Conservation (phyloP, 805 yeast genomes). For the Cyberlindnera misumaiensis region DNA sequence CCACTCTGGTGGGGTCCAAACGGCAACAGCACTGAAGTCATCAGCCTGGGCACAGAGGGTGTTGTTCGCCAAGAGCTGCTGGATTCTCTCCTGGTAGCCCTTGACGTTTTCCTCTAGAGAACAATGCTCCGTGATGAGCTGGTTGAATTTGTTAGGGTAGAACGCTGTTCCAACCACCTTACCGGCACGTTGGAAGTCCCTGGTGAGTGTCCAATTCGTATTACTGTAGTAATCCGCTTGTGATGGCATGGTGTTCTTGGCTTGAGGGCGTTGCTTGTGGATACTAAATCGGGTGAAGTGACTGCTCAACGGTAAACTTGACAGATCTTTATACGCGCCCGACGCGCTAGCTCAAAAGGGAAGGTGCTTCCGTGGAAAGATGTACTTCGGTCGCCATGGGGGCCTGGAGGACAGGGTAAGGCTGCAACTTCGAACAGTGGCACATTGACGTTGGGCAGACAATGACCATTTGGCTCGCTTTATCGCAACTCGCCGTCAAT, state of each 20-base stretch:
- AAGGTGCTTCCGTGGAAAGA: too few relatives aligned
- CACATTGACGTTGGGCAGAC: too few relatives aligned
- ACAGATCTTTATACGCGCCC: too few relatives aligned
- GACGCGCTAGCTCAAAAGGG: too few relatives aligned
- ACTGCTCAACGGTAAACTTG: too few relatives aligned
- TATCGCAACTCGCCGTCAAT: too few relatives aligned
- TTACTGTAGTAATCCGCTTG: not conserved
- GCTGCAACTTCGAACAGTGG: too few relatives aligned
- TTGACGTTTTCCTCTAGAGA: slow-evolving; percentile 10
- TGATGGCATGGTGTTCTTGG: not conserved
- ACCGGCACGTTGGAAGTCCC: slow-evolving; percentile 10
- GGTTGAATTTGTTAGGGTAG: slow-evolving; percentile 15
- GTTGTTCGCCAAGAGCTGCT: slow-evolving; percentile 9
- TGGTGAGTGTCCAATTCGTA: slow-evolving; percentile 3
- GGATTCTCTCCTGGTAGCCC: slow-evolving; percentile 11
- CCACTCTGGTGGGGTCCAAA: slow-evolving; percentile 20
- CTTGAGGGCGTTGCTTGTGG: too few relatives aligned
- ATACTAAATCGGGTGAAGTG: too few relatives aligned
- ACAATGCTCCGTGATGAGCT: slow-evolving; percentile 9
- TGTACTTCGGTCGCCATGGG: too few relatives aligned
- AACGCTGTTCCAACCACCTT: slow-evolving; percentile 16
- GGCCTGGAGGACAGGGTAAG: too few relatives aligned
- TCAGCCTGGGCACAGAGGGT: slow-evolving; percentile 11
- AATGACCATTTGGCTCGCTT: too few relatives aligned
- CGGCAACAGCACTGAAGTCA: slow-evolving; percentile 12